Base-by-base conservation (phyloP, 164 flowering plant genomes). In the Paratinospora sagittata region DNA sequence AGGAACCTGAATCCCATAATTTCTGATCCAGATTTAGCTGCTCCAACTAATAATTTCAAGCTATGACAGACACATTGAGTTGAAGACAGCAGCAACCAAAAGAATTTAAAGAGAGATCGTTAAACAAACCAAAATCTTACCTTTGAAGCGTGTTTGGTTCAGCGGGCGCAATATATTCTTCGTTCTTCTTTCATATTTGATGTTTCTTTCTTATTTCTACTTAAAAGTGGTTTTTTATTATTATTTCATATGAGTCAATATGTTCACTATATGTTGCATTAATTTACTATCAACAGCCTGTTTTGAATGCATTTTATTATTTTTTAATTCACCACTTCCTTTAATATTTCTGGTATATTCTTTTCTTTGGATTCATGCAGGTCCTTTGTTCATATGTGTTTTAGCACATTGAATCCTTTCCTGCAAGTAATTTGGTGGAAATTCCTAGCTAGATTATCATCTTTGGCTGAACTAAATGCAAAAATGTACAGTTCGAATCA, bases 21-120 rank as follows among this genome's bases (percentile, higher is more conserved):
- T 30, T 76, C 85, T 36, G 86, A 83, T 65, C 74, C 81, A 17
- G 86, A 77, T 62, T 75, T 81, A 47, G 70, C 49, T 14, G 58
- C 80, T 58, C 65, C 77, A 19, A 23, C 62, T 55, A 62, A 70
- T 47, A 82, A 79, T 69, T 49, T 68, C 39, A 82, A 68, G 55
- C 67, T 23, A 58, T 78, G 72, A 78, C 47, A 39, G 12, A 64
- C 23, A 49, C 43, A 26, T 19, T 41, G 16, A 70, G n/a, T n/a
- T n/a, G n/a, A n/a, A n/a, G n/a, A n/a, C n/a, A n/a, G n/a, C n/a
- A 17, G 19, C 33, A 66, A 45, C n/a, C 61, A 33, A 23, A 66
- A 65, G 45, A 64, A n/a, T n/a, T 65, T 19, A 47, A 69, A 68
- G 55, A 27, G 33, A 60, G 34, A 30, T 30, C 34, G 4, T 33